Evolutionary conservation across 2,329 filamentous ascomycete species (phyloP), one percentile per base, ranked within the genome.

Genomic region (Fusarium sp.): DNA sequence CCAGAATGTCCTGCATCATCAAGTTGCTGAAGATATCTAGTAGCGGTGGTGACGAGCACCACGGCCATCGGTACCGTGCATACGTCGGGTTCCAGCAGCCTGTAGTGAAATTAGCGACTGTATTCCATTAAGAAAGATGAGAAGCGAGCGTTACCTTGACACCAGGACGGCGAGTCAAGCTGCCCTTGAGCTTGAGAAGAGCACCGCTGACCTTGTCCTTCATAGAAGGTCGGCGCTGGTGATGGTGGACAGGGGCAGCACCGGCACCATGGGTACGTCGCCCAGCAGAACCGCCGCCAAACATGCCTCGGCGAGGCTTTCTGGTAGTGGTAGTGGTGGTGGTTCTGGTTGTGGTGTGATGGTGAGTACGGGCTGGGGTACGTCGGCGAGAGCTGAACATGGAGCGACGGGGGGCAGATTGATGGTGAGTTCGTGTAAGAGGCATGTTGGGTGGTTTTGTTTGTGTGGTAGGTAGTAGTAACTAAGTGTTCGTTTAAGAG

Each of bases 191-290:
- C 83, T 88, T 93, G 82, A 92, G 84, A 78, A 95, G 83, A 1
- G 92, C 92, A 20, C 93, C 93, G 52, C 87, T 90, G 73, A 95
- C 86, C 81, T 94, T 95, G 82, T 95, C 92, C 48, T 91, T 91
- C 70, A 94, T 83, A 41, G 85, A 88, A 5, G 88, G 85, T 74
- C 90, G 88, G 75, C 92, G 88, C 77, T 88, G 87, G 57, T 93
- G 91, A 77, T 91, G 90, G 66, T 88, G 86, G 18, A 82, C 81
- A 4, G 64, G 63, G 22, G 63, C 57, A 37, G 57, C 22, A 9
- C 81, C 80, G 3, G 78, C 74, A 14, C 81, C 81, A 9, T 81
- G 82, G 2, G 79, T 74, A 6, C 76, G 69, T 48, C 68, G 80
- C 77, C 76, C 77, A 76, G 76, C 77, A 76, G 75, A 70, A 76